These are phyloP conservation scores for Streptanthus diversifolius DNA, from an alignment of 345 rosid species.

Conservation along the genomic window DNA sequence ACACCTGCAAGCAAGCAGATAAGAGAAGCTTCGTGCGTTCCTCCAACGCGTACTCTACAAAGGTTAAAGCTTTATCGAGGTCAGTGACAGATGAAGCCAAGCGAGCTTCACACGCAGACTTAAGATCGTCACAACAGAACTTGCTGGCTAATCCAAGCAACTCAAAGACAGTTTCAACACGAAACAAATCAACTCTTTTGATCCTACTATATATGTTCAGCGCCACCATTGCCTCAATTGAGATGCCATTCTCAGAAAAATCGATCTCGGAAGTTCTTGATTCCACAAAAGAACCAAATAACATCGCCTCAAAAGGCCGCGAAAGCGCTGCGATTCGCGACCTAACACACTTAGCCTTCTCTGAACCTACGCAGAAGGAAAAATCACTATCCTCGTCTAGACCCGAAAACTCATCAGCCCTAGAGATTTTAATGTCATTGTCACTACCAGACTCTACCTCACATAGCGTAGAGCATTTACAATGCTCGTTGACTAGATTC, in stretches of 20 bases:
- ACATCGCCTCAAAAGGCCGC: slow-evolving; percentile 67
- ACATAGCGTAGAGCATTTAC: slow-evolving; percentile 37
- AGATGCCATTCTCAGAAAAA: slow-evolving; percentile 58
- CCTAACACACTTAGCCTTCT: slow-evolving; percentile 56
- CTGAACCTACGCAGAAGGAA: slow-evolving; percentile 51
- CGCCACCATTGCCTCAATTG: slow-evolving; percentile 71
- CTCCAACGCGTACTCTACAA: slow-evolving; percentile 73
- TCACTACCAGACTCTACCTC: slow-evolving; percentile 5
- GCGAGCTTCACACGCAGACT: slow-evolving; percentile 65
- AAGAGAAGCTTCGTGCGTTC: slow-evolving; percentile 64
- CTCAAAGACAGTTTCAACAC: slow-evolving; percentile 64
- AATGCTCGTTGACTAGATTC: slow-evolving; percentile 41
- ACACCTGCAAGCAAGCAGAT: slow-evolving; percentile 81
- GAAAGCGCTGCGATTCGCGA: slow-evolving; percentile 71
- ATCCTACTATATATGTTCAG: slow-evolving; percentile 70
- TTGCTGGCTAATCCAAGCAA: slow-evolving; percentile 69
- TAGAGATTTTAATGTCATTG: slow-evolving; percentile 1
- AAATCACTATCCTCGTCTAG: slow-evolving; percentile 46
- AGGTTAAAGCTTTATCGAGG: slow-evolving; percentile 58
- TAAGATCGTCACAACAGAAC: slow-evolving; percentile 89
- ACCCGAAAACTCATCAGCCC: slow-evolving; percentile 33
- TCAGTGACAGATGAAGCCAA: slow-evolving; percentile 58
- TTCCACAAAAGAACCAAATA: slow-evolving; percentile 74
- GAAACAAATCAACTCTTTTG: slow-evolving; percentile 50
- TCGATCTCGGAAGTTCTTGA: slow-evolving; percentile 50